Conservation (phyloP, 805 yeast genomes). For the Wickerhamiella allomyrinae region DNA sequence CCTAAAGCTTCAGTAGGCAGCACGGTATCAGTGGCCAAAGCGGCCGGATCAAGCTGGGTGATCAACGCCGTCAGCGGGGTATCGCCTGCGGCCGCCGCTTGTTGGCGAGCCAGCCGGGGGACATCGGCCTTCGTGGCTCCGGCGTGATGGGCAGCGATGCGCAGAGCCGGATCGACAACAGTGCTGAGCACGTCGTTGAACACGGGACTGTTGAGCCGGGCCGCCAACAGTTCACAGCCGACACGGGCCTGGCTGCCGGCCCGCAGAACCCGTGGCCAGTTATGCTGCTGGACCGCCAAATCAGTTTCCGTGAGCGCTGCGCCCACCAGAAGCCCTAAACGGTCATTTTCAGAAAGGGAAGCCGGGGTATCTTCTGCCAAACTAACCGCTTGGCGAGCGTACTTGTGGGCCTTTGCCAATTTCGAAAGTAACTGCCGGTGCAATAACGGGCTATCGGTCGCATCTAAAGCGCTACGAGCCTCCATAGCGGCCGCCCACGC, state of each 20-base stretch:
- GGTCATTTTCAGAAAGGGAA: constrained; percentile 12
- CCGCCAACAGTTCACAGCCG: constrained; percentile 40
- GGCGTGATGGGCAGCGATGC: constrained; percentile 35
- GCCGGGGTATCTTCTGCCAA: constrained; percentile 6
- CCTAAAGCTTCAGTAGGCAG: constrained; percentile 26
- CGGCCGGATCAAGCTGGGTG: constrained; percentile 22
- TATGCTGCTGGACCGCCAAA: constrained; percentile 36
- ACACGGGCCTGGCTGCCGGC: constrained; percentile 48
- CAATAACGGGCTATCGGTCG: constrained; percentile 28
- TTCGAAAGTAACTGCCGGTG: constrained; percentile 39
- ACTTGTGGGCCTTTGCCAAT: constrained; percentile 46
- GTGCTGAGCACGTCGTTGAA: constrained; percentile 44
- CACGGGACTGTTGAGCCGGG: constrained; percentile 21
- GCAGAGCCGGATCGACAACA: constrained; percentile 52
- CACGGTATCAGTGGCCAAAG: constrained; percentile 15
- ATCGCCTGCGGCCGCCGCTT: constrained; percentile 25
- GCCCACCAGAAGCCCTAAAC: constrained; percentile 17
- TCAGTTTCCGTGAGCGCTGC: constrained; percentile 39
- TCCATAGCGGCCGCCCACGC: constrained; percentile 58
- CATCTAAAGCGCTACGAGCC: constrained; percentile 39
- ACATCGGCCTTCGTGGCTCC: constrained; percentile 29
- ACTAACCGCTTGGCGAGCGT: constrained; percentile 29
- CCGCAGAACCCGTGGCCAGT: constrained; percentile 40
- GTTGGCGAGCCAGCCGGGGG: constrained; percentile 34
- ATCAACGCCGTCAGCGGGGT: constrained; percentile 31